Conservation (phyloP, 192 early-diverging fungal genomes). For the Chytriomyces sp. region DNA sequence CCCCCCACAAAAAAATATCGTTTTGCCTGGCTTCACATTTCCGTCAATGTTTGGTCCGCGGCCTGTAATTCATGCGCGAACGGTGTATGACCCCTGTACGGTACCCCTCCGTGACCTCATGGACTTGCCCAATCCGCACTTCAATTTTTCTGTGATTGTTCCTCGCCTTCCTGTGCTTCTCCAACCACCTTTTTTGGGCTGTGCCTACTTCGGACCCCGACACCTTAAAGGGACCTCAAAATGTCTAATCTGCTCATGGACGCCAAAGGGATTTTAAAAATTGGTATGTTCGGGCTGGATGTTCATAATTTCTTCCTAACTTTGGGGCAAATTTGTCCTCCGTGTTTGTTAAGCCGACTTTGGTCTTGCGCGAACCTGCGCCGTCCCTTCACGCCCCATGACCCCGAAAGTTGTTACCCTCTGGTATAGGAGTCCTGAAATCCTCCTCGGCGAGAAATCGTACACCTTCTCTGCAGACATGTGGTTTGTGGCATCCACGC, state of each 20-base stretch:
- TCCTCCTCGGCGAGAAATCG: constrained; percentile 82
- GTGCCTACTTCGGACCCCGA: neutral
- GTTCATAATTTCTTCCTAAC: neutral
- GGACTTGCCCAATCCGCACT: no score
- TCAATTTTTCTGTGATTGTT: no score
- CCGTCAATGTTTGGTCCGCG: no score
- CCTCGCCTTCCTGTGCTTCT: no score
- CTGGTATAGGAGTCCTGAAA: constrained; percentile 95
- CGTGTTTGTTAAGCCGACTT: constrained; percentile 73
- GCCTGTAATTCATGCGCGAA: no score
- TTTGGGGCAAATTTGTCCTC: neutral
- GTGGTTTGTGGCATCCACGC: no score
- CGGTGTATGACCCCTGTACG: no score
- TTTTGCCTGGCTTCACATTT: no score
- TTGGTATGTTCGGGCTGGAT: constrained; percentile 45
- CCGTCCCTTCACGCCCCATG: constrained; percentile 72
- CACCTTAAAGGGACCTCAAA: constrained; percentile 74
- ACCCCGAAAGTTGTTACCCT: constrained; percentile 92
- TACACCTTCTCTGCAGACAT: constrained; percentile 89
- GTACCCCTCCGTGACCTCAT: no score
- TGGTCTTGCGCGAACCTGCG: constrained; percentile 83
- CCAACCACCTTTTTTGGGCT: no score
- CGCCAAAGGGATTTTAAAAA: constrained; percentile 87
- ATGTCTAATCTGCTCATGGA: constrained; percentile 91
- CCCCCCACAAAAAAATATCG: no score